Evolutionary conservation across 169 alveolate species (phyloP).

Genomic region (Plasmodium relictum): DNA sequence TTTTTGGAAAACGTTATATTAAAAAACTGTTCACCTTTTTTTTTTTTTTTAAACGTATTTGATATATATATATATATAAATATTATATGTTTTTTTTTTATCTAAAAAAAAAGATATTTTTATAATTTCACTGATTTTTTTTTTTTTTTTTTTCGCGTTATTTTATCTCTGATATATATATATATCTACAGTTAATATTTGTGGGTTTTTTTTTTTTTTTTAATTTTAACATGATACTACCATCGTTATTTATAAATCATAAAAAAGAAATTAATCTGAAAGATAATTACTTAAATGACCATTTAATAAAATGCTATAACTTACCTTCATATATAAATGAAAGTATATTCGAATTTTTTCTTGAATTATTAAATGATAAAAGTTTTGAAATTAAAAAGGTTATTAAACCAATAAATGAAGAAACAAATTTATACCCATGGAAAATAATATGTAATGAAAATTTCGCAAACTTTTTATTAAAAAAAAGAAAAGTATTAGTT

Average conservation of each 20-base stretch:
- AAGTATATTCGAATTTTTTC: constrained; percentile 30
- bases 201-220: not conserved
- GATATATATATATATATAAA: no score
- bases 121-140: no score
- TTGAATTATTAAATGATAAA: constrained; percentile 9
- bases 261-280: not conserved
- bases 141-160: no score
- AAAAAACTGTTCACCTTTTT: no score
- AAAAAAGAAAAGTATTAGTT: constrained; percentile 22
- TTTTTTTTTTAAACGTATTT: no score
- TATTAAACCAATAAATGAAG: constrained; percentile 35
- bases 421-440: constrained; percentile 62
- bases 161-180: no score
- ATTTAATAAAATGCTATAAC: constrained; percentile 61
- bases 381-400: constrained; percentile 25
- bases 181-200: no score
- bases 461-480: constrained; percentile 32
- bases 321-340: constrained; percentile 27
- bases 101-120: no score
- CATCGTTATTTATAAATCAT: constrained; percentile 24
- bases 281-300: not conserved
- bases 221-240: constrained; percentile 25
- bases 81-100: no score
- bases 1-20: no score
- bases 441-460: constrained; percentile 70